Conservation (phyloP, 2,329 filamentous ascomycete species). For the Pseudodiploospora longispora region DNA sequence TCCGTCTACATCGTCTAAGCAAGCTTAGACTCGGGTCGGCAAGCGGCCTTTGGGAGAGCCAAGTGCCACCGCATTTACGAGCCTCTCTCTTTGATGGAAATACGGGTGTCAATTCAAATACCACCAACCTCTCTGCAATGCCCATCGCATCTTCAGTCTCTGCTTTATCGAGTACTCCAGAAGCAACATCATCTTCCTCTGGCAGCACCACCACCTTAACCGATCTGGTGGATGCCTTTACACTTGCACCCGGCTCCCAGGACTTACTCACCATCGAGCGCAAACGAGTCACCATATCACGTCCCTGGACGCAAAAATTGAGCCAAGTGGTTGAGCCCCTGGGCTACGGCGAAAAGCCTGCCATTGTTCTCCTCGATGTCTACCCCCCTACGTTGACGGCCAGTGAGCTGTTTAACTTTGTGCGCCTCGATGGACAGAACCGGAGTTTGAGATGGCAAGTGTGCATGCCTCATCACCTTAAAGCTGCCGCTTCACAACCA, state of each 20-base stretch:
- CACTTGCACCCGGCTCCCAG: conserved; percentile 20
- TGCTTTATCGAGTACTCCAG: too few species aligned
- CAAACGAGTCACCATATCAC: conserved; percentile 13
- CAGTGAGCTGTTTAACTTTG: conserved; percentile 25
- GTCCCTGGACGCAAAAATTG: conserved; percentile 19
- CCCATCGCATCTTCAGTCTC: too few species aligned
- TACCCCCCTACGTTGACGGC: conserved; percentile 22
- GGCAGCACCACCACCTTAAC: background rate
- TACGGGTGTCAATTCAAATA: background rate
- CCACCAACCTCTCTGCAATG: too few species aligned
- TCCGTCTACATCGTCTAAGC: conserved; percentile 24
- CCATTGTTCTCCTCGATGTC: conserved; percentile 22
- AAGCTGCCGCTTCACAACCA: background rate
- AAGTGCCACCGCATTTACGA: conserved; percentile 17
- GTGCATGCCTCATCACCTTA: conserved; percentile 11
- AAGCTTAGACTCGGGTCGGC: conserved; percentile 20
- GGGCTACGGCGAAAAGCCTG: conserved; percentile 17
- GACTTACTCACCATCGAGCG: conserved; percentile 7
- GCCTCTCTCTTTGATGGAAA: too few species aligned
- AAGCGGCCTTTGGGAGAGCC: conserved; percentile 22
- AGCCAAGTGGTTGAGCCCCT: conserved; percentile 13
- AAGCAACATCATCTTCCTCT: background rate
- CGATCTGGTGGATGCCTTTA: conserved; percentile 18
- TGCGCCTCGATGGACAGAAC: conserved; percentile 33
- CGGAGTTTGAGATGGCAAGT: conserved; percentile 21